Evolutionary conservation across 2,329 filamentous ascomycete species (phyloP).

Genomic region (Lachnellula arida): DNA sequence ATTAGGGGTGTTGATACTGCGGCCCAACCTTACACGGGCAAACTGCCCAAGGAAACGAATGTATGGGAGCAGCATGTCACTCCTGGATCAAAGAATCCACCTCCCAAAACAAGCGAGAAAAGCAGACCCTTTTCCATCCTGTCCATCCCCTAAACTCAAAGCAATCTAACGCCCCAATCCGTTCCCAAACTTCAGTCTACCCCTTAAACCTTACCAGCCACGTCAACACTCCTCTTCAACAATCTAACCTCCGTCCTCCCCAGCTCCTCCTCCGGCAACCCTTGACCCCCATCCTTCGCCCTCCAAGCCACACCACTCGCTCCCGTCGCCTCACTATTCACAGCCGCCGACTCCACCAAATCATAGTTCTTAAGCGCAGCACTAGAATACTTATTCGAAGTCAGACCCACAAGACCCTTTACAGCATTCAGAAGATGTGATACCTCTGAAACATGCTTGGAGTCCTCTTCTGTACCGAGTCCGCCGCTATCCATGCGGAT

Average conservation of each 20-base stretch:
- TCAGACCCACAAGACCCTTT: conserved; percentile 9
- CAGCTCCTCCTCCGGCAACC: conserved; percentile 18
- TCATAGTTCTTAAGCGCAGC: conserved; percentile 15
- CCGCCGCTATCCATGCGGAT: conserved; percentile 21
- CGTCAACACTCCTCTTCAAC: conserved; percentile 9
- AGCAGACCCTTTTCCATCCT: too few species aligned
- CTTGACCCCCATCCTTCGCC: conserved; percentile 8
- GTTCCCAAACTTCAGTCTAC: background rate
- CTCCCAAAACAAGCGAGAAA: too few species aligned
- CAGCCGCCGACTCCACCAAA: conserved; percentile 2
- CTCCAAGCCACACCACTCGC: conserved; percentile 17
- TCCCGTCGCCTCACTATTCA: conserved; percentile 7
- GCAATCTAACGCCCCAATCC: background rate
- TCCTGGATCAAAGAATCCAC: too few species aligned
- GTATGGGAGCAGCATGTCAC: too few species aligned
- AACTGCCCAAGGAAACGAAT: too few species aligned
- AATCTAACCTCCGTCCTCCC: conserved; percentile 19
- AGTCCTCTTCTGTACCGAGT: conserved; percentile 31
- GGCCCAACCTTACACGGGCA: too few species aligned
- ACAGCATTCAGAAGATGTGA: conserved; percentile 8
- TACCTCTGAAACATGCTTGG: background rate
- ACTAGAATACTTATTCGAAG: conserved; percentile 2
- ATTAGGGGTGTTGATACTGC: too few species aligned
- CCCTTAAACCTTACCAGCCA: background rate
- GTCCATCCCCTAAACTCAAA: too few species aligned